Conservation (phyloP, 257 asterid genomes). For the Schizonepeta tenuifolia region DNA sequence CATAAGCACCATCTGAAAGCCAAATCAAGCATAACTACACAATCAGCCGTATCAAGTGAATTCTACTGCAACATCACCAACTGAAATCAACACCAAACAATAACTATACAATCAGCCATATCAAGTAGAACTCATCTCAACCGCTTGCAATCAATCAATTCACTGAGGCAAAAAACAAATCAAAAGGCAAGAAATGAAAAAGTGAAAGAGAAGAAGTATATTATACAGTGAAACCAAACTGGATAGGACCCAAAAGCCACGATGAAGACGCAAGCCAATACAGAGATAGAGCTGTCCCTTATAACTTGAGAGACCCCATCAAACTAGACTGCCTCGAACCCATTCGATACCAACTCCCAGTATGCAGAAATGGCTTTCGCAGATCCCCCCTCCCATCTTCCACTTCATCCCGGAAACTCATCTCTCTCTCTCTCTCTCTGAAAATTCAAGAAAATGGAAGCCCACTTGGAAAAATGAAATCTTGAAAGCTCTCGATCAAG, state of each 20-base stretch:
- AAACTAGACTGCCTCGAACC: slow-evolving; percentile 83
- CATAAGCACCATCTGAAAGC: slow-evolving; percentile 8
- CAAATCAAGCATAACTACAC: slow-evolving; percentile 17
- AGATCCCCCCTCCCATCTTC: slow-evolving; percentile 80
- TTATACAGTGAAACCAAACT: slow-evolving; percentile 90
- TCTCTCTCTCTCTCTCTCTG: slow-evolving; percentile 30
- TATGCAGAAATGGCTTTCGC: slow-evolving; percentile 84
- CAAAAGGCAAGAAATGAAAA: background rate
- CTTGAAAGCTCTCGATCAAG: slow-evolving; percentile 10
- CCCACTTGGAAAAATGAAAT: slow-evolving; percentile 34
- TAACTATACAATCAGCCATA: background rate
- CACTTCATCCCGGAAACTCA: slow-evolving; percentile 88
- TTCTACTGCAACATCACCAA: no score
- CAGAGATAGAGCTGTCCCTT: slow-evolving; percentile 79
- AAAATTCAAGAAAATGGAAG: slow-evolving; percentile 24
- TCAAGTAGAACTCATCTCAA: slow-evolving; percentile 12
- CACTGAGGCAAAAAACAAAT: background rate
- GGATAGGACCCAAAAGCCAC: slow-evolving; percentile 93
- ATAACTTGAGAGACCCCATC: slow-evolving; percentile 82
- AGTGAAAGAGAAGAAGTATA: background rate
- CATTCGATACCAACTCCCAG: slow-evolving; percentile 96
- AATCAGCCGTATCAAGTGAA: background rate
- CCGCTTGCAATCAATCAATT: slow-evolving; percentile 26
- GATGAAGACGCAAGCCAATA: slow-evolving; percentile 83
- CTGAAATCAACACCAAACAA: slow-evolving; percentile 20